Conservation (phyloP, 331 rosid genomes). For the Telfairia occidentalis region DNA sequence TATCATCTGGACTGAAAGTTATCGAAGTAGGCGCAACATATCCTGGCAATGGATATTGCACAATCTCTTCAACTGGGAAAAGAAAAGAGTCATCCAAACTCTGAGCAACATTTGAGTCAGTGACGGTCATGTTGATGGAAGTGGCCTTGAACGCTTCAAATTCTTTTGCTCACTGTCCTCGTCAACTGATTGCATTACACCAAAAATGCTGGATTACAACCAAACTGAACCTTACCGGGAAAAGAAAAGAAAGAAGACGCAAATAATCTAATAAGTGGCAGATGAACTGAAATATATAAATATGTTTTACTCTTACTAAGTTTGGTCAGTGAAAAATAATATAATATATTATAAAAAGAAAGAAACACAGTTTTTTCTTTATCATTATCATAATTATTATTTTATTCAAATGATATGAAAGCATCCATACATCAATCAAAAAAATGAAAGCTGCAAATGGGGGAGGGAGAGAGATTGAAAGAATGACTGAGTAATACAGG, state of each 20-base stretch:
- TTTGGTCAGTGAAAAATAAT: not conserved
- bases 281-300: not conserved
- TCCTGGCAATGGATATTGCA: constrained; percentile 88
- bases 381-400: not conserved
- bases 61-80: constrained; percentile 82
- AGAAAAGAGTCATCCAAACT: constrained; percentile 38
- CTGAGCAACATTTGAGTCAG: constrained; percentile 38
- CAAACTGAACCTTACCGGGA: constrained; percentile 26
- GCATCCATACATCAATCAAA: not conserved
- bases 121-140: constrained; percentile 55
- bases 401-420: not conserved
- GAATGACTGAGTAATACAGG: not conserved
- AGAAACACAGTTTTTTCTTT: not conserved
- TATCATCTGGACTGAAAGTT: constrained; percentile 77
- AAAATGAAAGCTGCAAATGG: not conserved
- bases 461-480: not conserved
- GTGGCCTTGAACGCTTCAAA: constrained; percentile 56
- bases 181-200: constrained; percentile 72
- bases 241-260: constrained; percentile 9
- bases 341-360: not conserved
- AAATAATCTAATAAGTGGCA: constrained; percentile 17
- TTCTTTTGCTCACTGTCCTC: constrained; percentile 45
- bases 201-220: constrained; percentile 19
- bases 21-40: constrained; percentile 60
- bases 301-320: not conserved